phyloP scores from a whole-genome alignment of 495 filamentous ascomycete species.

The Podospora anserina region DNA sequence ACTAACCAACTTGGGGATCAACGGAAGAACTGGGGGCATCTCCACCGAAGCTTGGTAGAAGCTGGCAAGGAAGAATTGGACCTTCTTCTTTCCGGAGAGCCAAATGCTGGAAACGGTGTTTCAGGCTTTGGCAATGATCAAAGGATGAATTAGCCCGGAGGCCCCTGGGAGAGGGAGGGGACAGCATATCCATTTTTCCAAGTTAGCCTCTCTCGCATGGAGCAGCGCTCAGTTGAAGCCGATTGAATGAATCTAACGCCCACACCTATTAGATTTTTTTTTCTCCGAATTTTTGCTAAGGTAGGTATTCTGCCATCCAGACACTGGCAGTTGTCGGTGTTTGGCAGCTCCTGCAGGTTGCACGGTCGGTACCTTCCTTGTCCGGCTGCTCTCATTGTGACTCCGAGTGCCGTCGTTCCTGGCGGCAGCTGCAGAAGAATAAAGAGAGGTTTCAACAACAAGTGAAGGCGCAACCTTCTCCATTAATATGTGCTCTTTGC shows the following conservation, averaged over 20 bases:
- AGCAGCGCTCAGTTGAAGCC: conserved; percentile 14
- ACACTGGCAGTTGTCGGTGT: background rate
- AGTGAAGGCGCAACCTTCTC: conserved; percentile 19
- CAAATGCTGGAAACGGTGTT: conserved; percentile 35
- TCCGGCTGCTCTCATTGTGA: conserved; percentile 36
- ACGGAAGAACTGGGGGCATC: background rate
- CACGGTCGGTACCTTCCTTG: conserved; percentile 30
- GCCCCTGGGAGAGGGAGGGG: conserved; percentile 16
- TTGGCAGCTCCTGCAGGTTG: background rate
- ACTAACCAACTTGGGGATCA: conserved; percentile 16
- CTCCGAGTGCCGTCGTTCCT: conserved; percentile 22
- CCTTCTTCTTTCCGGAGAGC: conserved; percentile 32
- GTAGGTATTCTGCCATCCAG: background rate
- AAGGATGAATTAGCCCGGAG: conserved; percentile 39
- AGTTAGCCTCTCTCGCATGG: conserved; percentile 30
- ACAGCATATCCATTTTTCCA: conserved; percentile 35
- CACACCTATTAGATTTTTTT: background rate
- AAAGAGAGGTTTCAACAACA: conserved; percentile 28
- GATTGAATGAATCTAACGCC: conserved; percentile 7
- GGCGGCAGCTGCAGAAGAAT: conserved; percentile 22
- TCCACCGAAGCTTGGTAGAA: conserved; percentile 19
- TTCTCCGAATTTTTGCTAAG: conserved; percentile 5
- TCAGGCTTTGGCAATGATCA: conserved; percentile 40
- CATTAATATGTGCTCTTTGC: conserved; percentile 33
- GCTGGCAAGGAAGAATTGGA: conserved; percentile 32